Percentiles rank a stretch among this genome's conserved stretches.
phyloP scores from a whole-genome alignment of 345 rosid species.

The Gossypium bickii region DNA sequence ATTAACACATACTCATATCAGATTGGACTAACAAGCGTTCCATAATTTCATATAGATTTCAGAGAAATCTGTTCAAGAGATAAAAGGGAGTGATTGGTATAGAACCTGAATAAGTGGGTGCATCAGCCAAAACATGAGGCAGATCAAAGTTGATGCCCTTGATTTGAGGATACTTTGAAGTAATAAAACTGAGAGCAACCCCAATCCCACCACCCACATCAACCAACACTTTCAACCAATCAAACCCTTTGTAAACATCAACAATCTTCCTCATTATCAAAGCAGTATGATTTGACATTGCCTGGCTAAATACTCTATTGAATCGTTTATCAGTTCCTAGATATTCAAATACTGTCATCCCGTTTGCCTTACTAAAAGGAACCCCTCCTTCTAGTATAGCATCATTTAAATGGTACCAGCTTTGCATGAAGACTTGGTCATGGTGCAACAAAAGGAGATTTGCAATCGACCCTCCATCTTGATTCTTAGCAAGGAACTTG shows the following conservation, averaged over 20 bases:
- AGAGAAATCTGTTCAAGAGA: not conserved
- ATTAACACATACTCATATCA: not conserved
- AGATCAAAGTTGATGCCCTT: slow-evolving; percentile 37
- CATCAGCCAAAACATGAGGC: slow-evolving; percentile 29
- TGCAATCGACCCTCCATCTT: slow-evolving; percentile 35
- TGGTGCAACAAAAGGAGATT: slow-evolving; percentile 36
- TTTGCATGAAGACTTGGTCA: slow-evolving; percentile 36
- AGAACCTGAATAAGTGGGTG: slow-evolving; percentile 31
- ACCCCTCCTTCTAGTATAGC: slow-evolving; percentile 31
- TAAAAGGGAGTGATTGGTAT: not conserved
- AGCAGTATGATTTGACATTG: slow-evolving; percentile 27
- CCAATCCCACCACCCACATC: slow-evolving; percentile 43
- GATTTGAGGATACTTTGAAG: slow-evolving; percentile 29
- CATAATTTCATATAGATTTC: not conserved
- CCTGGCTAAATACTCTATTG: slow-evolving; percentile 25
- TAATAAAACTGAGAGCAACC: slow-evolving; percentile 24
- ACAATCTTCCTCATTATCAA: slow-evolving; percentile 27
- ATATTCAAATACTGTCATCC: slow-evolving; percentile 27
- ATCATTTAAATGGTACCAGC: slow-evolving; percentile 36
- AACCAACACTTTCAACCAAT: slow-evolving; percentile 23
- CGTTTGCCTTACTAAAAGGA: slow-evolving; percentile 33
- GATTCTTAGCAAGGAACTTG: slow-evolving; percentile 33
- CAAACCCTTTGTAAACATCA: slow-evolving; percentile 31
- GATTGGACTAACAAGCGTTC: not conserved
- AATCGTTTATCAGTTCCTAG: slow-evolving; percentile 26